phyloP scores from a whole-genome alignment of 1,284 basidiomycete genomes.

The Ganoderma lucidum region DNA sequence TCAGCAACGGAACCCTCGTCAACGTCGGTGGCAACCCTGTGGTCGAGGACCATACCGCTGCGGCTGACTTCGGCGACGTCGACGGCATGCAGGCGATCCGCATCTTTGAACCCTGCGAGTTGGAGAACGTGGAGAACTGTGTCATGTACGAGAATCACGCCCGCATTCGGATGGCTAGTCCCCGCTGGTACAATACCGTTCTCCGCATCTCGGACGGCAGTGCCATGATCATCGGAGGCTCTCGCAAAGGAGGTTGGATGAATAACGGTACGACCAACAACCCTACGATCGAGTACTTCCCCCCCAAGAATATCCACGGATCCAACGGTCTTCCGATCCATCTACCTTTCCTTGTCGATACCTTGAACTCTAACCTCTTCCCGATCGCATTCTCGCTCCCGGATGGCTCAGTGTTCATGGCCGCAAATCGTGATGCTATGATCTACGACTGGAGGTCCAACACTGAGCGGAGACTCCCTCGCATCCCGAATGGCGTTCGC shows the following conservation, averaged over 20 bases:
- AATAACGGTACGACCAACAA: constrained; percentile 83
- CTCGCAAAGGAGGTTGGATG: constrained; percentile 82
- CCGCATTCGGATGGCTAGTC: constrained; percentile 71
- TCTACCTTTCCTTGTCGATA: constrained; percentile 72
- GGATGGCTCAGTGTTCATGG: constrained; percentile 77
- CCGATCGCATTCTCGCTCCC: constrained; percentile 82
- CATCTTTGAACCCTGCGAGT: constrained; percentile 74
- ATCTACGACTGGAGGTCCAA: constrained; percentile 81
- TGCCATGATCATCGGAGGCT: constrained; percentile 84
- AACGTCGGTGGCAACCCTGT: constrained; percentile 84
- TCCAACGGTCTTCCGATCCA: constrained; percentile 71
- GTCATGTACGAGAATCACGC: constrained; percentile 71
- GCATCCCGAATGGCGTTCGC: constrained; percentile 80
- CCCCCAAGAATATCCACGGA: constrained; percentile 74
- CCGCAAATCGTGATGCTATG: constrained; percentile 82
- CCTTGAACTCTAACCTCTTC: constrained; percentile 83
- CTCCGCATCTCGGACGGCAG: constrained; percentile 78
- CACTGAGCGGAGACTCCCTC: constrained; percentile 69
- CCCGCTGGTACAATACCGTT: constrained; percentile 82
- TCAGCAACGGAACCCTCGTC: constrained; percentile 77
- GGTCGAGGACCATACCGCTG: constrained; percentile 63
- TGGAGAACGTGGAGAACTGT: constrained; percentile 56
- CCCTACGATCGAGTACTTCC: constrained; percentile 83
- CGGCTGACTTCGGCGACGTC: constrained; percentile 78
- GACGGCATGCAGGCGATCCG: constrained; percentile 81